phyloP scores from a whole-genome alignment of 23 red algal species.

The Chondrus crispus region DNA sequence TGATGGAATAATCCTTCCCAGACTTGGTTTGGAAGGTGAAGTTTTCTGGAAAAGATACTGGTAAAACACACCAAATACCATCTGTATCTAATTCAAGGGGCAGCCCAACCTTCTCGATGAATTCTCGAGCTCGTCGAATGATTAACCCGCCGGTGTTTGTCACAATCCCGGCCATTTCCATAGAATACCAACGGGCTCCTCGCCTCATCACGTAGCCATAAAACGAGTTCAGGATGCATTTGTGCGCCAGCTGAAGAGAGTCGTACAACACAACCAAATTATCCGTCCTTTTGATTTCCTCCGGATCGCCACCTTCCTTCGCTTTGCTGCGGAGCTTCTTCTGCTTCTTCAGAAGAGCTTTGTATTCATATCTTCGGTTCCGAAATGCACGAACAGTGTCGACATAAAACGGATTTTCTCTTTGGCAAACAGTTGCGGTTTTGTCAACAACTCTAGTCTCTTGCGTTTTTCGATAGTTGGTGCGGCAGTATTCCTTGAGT shows the following conservation, averaged over 20 bases:
- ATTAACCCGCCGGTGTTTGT: slow-evolving; percentile 95
- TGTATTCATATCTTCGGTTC: slow-evolving; percentile 96
- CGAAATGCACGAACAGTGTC: slow-evolving; percentile 98
- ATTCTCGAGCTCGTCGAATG: slow-evolving; percentile 89
- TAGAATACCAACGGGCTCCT: slow-evolving; percentile 97
- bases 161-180: slow-evolving; percentile 99
- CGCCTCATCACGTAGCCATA: slow-evolving; percentile 99
- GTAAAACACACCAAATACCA: slow-evolving; percentile 98
- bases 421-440: slow-evolving; percentile 85
- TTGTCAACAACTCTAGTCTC: slow-evolving; percentile 56
- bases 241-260: slow-evolving; percentile 95
- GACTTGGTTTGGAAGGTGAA: slow-evolving; percentile 54
- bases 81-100: slow-evolving; percentile 97
- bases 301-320: slow-evolving; percentile 40
- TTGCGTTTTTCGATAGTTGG: slow-evolving; percentile 61
- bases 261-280: slow-evolving; percentile 91
- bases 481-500: slow-evolving; percentile 86
- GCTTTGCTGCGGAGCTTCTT: slow-evolving; percentile 49
- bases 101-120: slow-evolving; percentile 90
- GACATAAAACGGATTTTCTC: slow-evolving; percentile 99
- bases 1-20: slow-evolving; percentile 46
- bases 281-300: slow-evolving; percentile 47
- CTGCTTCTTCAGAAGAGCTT: slow-evolving; percentile 91
- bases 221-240: slow-evolving; percentile 98
- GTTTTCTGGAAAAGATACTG: slow-evolving; percentile 85